A percentile compares a stretch with the other conserved stretches of the same genome.
These are phyloP conservation scores for Myochromella boudieri DNA, from an alignment of 768 basidiomycete species.

Conservation along the genomic window DNA sequence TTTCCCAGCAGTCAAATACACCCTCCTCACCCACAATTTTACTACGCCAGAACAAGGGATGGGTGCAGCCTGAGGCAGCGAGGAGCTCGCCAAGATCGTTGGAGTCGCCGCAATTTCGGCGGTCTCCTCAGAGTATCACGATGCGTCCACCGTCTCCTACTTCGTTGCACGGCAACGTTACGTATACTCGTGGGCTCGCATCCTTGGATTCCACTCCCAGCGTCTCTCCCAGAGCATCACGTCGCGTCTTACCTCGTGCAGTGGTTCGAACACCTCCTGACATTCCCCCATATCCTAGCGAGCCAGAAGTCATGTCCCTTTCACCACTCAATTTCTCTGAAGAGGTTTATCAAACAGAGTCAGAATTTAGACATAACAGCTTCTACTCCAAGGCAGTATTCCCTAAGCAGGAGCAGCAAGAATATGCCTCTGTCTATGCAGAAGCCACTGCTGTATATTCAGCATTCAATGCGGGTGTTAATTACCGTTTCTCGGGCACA, in stretches of 20 bases:
- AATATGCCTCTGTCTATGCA: too few species aligned
- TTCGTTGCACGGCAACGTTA: constrained; percentile 12
- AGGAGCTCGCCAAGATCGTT: constrained; percentile 11
- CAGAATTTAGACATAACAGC: too few species aligned
- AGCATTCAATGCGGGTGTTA: too few species aligned
- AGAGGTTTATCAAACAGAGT: too few species aligned
- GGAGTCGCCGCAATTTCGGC: constrained; percentile 3
- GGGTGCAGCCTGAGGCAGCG: not conserved
- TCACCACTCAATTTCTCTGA: too few species aligned
- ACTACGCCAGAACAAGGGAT: not conserved
- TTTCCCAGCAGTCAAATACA: not conserved
- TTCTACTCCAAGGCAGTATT: too few species aligned
- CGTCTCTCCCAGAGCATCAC: not conserved
- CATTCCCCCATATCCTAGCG: constrained; percentile 16
- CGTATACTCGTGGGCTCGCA: constrained; percentile 14
- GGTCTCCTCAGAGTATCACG: constrained; percentile 9
- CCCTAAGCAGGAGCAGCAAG: too few species aligned
- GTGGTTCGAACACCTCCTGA: constrained; percentile 30
- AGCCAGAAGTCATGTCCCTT: constrained; percentile 1
- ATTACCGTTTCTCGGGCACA: too few species aligned
- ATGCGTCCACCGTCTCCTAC: constrained; percentile 1
- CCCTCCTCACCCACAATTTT: not conserved
- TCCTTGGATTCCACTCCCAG: constrained; percentile 7
- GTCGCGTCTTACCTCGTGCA: constrained; percentile 18
- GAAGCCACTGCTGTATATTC: too few species aligned